Base-by-base conservation (phyloP, 352 stramenopile species). In the Globisporangium heterothallicum region DNA sequence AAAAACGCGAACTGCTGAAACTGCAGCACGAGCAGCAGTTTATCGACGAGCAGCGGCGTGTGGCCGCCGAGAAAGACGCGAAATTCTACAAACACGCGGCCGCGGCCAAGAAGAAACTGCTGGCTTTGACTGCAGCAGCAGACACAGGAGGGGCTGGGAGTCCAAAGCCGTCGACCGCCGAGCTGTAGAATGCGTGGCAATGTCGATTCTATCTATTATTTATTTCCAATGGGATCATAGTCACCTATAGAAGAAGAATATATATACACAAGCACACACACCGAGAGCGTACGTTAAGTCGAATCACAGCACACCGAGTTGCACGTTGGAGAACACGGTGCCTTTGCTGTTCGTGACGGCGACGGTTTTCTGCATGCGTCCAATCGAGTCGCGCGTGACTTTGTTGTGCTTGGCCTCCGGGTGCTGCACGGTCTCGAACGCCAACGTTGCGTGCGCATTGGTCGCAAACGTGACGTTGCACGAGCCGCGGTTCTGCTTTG, bases 41-140 rank as follows among this genome's bases (percentile, higher is more conserved):
- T 27, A 62, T 87, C 30, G 77, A 94, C n/a, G 79, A 90, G 38
- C 84, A 93, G 48, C 68, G 76, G 9, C 66, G 66, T 13, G 54
- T 66, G 4, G 55, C 70, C 4, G 76, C 65, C 48, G 75, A 89
- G 48, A 80, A 84, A 49, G 84, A 95, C 38, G 76, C 78, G 13
- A 88, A 87, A 30, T 94, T 94, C 53, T 75, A 78, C 45, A 81
- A 81, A 56, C 74, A 84, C 51, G 84, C 83, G 7, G 74, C 78
- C 16, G 76, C 72, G 21, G 72, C 76, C 35, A 92, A 89, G 58
- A 86, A 85, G 46, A 88, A 89, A 41, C 35, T 87, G 36, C 35
- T 74, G 38, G 25, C 63, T 5, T 49, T 48, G 6, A 42, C 48
- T 2, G 14, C 64, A 26, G 40, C 10, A n/a, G n/a, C n/a, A n/a